Evolutionary conservation across 768 basidiomycete species (phyloP).

Genomic region (Cystofilobasidium capitatum): DNA sequence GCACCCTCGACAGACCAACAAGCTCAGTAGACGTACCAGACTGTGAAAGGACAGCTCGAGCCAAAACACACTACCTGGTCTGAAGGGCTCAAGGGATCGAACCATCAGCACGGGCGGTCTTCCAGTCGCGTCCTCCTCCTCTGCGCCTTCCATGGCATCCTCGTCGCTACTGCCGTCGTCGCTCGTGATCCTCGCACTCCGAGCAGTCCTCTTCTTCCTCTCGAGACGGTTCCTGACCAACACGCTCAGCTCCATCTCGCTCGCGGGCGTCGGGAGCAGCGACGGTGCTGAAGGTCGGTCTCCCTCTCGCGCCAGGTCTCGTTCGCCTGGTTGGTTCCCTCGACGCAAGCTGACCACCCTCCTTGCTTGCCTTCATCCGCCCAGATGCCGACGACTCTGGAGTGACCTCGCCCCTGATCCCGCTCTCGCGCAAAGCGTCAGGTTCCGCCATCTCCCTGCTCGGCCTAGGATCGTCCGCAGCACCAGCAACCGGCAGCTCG

Average conservation of each 20-base stretch:
- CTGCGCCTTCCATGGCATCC: too few species aligned
- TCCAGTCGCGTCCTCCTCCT: too few species aligned
- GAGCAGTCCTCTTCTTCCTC: conserved; percentile 16
- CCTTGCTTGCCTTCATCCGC: neutral
- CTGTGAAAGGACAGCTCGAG: too few species aligned
- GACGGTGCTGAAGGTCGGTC: conserved; percentile 1
- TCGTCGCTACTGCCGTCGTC: conserved; percentile 21
- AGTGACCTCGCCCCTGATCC: neutral
- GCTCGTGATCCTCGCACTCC: neutral
- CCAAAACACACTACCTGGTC: too few species aligned
- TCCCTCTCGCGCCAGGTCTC: neutral
- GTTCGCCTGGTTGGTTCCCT: neutral
- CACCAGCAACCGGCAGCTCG: neutral
- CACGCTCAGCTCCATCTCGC: conserved; percentile 5
- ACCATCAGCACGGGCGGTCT: too few species aligned
- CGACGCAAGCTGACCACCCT: neutral
- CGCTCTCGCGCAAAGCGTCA: neutral
- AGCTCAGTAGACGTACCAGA: too few species aligned
- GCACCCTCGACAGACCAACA: too few species aligned
- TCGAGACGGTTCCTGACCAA: conserved; percentile 21
- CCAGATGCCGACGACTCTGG: neutral
- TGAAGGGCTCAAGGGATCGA: too few species aligned
- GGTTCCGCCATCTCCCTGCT: neutral
- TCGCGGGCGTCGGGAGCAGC: conserved; percentile 1
- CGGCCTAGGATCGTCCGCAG: neutral